phyloP scores from a whole-genome alignment of 179 eudicot genomes.

The Corrigiola litoralis region DNA sequence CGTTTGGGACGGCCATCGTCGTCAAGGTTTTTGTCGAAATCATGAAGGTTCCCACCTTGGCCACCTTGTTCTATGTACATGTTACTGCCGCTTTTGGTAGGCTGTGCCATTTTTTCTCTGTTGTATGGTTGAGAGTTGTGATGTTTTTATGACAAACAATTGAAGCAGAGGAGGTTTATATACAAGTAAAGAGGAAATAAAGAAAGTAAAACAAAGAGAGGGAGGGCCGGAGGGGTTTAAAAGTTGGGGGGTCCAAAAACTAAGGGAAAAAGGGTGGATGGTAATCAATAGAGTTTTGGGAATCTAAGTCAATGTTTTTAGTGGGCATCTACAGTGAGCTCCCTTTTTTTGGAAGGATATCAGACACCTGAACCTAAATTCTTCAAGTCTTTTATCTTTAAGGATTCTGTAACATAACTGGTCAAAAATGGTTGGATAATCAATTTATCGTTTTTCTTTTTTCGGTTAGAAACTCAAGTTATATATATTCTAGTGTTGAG shows the following conservation, averaged over 20 bases:
- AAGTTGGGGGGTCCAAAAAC: background rate
- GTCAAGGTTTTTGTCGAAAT: conserved; percentile 22
- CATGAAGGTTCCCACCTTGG: background rate
- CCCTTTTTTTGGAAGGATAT: background rate
- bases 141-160: background rate
- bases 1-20: conserved; percentile 30
- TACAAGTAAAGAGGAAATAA: background rate
- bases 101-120: background rate
- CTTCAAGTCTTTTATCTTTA: too few species aligned
- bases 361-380: too few species aligned
- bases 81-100: background rate
- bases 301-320: too few species aligned
- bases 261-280: too few species aligned
- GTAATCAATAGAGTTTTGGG: background rate
- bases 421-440: too few species aligned
- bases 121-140: background rate
- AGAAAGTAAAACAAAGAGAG: background rate
- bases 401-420: too few species aligned
- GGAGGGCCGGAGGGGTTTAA: background rate
- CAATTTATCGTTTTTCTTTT: too few species aligned
- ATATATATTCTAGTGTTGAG: too few species aligned
- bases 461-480: too few species aligned
- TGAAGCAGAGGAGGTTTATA: background rate
- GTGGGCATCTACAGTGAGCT: background rate
- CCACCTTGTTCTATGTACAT: conserved; percentile 20